Evolutionary conservation across 306 rosid species (phyloP).

Genomic region (Fagus crenata): DNA sequence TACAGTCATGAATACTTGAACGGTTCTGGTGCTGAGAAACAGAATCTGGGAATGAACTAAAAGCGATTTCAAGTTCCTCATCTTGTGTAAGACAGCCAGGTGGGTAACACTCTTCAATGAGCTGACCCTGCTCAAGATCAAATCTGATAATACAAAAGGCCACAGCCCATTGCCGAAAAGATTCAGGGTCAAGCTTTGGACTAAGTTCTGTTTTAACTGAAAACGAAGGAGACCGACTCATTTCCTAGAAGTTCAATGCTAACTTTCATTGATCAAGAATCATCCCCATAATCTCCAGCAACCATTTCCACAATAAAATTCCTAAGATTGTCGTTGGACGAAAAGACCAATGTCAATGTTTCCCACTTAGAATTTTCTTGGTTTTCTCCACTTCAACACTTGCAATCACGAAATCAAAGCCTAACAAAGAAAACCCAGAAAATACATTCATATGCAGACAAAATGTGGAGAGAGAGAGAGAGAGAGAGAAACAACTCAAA

Average conservation of each 20-base stretch:
- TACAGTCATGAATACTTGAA: slow-evolving; percentile 80
- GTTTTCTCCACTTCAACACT: slow-evolving; percentile 30
- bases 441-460: slow-evolving; percentile 14
- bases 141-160: slow-evolving; percentile 82
- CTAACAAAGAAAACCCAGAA: slow-evolving; percentile 25
- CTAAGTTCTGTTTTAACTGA: slow-evolving; percentile 65
- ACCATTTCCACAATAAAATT: slow-evolving; percentile 37
- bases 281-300: slow-evolving; percentile 31
- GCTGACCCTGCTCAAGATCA: slow-evolving; percentile 92
- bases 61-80: slow-evolving; percentile 86
- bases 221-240: slow-evolving; percentile 84
- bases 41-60: slow-evolving; percentile 81
- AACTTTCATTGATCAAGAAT: slow-evolving; percentile 34
- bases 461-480: not conserved
- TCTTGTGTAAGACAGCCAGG: slow-evolving; percentile 63
- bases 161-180: slow-evolving; percentile 66
- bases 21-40: slow-evolving; percentile 88
- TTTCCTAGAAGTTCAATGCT: slow-evolving; percentile 41
- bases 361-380: not conserved
- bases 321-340: slow-evolving; percentile 28
- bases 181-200: slow-evolving; percentile 67
- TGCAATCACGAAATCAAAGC: slow-evolving; percentile 25
- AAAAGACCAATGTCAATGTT: slow-evolving; percentile 23
- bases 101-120: slow-evolving; percentile 94
- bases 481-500: not conserved